Conservation (phyloP, 2,329 filamentous ascomycete species). For the Beauveria sp. region DNA sequence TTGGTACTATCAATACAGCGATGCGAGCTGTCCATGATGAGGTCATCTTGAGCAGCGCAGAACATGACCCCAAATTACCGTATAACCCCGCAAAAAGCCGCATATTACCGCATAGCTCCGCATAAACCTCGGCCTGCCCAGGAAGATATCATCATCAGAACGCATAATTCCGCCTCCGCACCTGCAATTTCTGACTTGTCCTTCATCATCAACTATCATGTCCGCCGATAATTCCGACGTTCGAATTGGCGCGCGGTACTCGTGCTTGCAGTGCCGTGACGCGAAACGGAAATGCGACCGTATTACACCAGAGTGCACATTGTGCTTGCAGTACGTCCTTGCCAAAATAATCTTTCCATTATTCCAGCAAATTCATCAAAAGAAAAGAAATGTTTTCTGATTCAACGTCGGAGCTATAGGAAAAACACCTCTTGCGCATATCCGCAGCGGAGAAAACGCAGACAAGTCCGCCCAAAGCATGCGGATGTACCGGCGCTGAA, state of each 20-base stretch:
- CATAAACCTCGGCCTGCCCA: background rate
- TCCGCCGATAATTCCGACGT: background rate
- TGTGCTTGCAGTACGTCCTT: conserved; percentile 1
- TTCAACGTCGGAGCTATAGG: background rate
- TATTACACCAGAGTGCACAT: background rate
- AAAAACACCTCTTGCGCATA: background rate
- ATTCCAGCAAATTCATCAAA: background rate
- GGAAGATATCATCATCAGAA: background rate
- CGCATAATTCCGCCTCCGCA: conserved; percentile 1
- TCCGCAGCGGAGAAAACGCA: conserved; percentile 5
- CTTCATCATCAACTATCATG: conserved; percentile 2
- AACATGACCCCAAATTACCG: background rate
- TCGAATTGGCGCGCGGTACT: background rate
- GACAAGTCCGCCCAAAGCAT: background rate
- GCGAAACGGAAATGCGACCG: conserved; percentile 7
- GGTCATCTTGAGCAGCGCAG: too few species aligned
- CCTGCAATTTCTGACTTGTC: background rate
- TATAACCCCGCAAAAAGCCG: background rate
- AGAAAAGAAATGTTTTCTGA: background rate
- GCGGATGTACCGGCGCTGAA: background rate
- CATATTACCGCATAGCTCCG: background rate
- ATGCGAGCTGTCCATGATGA: background rate
- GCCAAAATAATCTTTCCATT: background rate
- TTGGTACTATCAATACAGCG: background rate
- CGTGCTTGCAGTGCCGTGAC: conserved; percentile 1